Conservation (phyloP, 306 rosid species). For the Fagus crenata region DNA sequence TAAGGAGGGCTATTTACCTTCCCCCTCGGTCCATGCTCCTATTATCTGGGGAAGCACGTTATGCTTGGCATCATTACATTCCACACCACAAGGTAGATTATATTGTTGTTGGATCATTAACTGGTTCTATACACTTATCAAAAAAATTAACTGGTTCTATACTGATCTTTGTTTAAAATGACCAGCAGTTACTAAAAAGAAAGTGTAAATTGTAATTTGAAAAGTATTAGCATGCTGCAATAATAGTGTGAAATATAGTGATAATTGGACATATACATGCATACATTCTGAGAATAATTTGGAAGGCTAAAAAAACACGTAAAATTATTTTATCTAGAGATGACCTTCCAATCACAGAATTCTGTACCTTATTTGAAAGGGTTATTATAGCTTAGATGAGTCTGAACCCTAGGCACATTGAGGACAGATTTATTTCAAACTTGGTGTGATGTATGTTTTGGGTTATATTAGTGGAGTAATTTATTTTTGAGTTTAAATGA, state of each 20-base stretch:
- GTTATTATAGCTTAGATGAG: not conserved
- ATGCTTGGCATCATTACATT: slow-evolving; percentile 92
- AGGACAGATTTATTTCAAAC: not conserved
- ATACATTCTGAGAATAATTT: not conserved
- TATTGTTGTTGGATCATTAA: not conserved
- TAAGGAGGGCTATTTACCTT: slow-evolving; percentile 65
- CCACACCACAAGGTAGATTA: slow-evolving; percentile 79
- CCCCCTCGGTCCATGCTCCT: slow-evolving; percentile 80
- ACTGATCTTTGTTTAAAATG: not conserved
- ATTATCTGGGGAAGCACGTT: slow-evolving; percentile 87
- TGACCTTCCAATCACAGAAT: not conserved
- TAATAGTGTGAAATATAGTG: not conserved
- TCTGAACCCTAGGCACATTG: not conserved
- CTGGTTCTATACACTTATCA: too few species aligned
- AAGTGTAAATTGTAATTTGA: not conserved
- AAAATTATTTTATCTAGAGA: not conserved
- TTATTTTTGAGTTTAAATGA: not conserved
- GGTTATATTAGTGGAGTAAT: not conserved
- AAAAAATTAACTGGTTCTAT: not conserved
- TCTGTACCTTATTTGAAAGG: not conserved
- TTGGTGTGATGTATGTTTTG: not conserved
- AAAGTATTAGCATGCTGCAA: not conserved
- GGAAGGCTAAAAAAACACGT: not conserved
- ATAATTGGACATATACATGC: not conserved
- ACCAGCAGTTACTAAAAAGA: not conserved